Evolutionary conservation across 495 filamentous ascomycete species (phyloP), one percentile per base, ranked within the genome.

Genomic region (Podospora bellae-mahoneyi): DNA sequence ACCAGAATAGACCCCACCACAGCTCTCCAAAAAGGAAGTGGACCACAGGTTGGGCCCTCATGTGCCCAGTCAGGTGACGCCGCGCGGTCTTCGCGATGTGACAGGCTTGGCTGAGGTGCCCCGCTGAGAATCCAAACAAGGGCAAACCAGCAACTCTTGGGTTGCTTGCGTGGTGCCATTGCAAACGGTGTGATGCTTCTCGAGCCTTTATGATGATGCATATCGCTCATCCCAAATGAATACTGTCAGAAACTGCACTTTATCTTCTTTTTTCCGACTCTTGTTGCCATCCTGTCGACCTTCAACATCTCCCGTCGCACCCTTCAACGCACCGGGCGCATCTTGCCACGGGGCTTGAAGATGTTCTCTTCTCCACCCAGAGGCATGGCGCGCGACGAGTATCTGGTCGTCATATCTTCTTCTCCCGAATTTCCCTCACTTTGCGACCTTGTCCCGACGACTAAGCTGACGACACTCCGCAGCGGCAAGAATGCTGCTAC

Each of bases 371-470:
- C 79, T 16, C 81, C 83, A 54, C 81, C 81, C 0, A 64, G 69
- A 4, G 66, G 70, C 57, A 72, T 73, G 69, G 30, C 68, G 28
- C 66, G 64, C 3, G 67, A 75, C 28, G 66, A 74, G 6, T 66
- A 75, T 6, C 60, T 75, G 39, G 54, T 76, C 26, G 56, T 83
- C 39, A 78, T 78, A 2, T 84, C 84, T 0, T 85, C 84, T 10
- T 84, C 82, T 0, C 81, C 82, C 9, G 78, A 76, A 26, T 69
- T 84, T 1, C 83, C 83, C 13, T 78, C 81, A 2, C 72, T 83
- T 5, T 66, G 69, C 60, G 79, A 84, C 2, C 68, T 83, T 30
- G 62, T 81, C 5, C 9, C n/a, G 6, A 71, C 77, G 5, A 82
- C 76, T 61, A 73, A 71, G 4, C 67, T 16, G 32, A 61, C 76